Base-by-base conservation (phyloP, 78 protist species). In the Mantamonas sphyraenae region DNA sequence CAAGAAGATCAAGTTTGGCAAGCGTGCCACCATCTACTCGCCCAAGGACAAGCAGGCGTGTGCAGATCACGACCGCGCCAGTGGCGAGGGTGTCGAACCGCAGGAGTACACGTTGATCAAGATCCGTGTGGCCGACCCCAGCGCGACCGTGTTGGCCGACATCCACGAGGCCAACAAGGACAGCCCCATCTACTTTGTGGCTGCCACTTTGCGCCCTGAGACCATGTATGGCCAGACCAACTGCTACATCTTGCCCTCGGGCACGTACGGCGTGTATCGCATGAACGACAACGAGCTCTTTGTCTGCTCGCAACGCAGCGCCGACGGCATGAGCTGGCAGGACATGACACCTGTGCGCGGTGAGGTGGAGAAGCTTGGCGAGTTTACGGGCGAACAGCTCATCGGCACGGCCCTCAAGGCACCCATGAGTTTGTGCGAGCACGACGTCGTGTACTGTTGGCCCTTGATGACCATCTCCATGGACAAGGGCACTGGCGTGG, bases 191-290 rank as follows among this genome's bases (percentile, higher is more conserved):
- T 93, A 58, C 73, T 66, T 96, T 12, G 97, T 83, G 7, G 95
- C 98, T 22, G 99, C 96, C 50, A 98, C 99, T 8, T 90, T 98
- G n/a, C 82, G 99, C 20, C 98, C 99, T 26, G 99, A 98, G 90
- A 98, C 99, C 35, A 97, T 98, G 99, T 73, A 73, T 35, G 99
- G 99, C 19, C 98, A 94, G 77, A 97, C 99, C 77, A 98, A 98
- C 80, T 92, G 98, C 83, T 98, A 98, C 98, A 73, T 94, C 43
- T 75, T 82, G 5, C 98, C 99, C 31, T 69, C 60, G 20, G 91
- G 92, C 24, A 70, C 79, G 28, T 97, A 97, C 79, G 97, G 93
- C 35, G 97, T 91, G 17, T 92, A 66, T 73, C 77, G 74, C 24
- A 31, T 86, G 79, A 64, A 67, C 33, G 74, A 79, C 59, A 80